Conservation (phyloP, 805 yeast species). For the Candida hispaniensis region DNA sequence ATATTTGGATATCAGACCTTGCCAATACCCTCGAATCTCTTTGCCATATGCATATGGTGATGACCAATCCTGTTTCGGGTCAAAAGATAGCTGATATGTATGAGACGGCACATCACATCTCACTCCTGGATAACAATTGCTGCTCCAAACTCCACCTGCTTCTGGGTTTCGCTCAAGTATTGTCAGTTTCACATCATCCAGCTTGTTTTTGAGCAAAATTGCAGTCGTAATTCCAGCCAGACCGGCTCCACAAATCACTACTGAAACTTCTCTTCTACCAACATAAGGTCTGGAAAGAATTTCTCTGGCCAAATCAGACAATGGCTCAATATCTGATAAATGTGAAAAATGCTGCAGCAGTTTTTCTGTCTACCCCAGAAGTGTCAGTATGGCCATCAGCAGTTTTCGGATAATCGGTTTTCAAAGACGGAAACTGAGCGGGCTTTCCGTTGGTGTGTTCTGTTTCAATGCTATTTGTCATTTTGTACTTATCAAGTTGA, state of each 20-base stretch:
- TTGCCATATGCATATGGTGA: slow-evolving; percentile 21
- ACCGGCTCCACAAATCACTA: slow-evolving; percentile 12
- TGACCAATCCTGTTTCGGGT: slow-evolving; percentile 25
- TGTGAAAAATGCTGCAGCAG: slow-evolving; percentile 4
- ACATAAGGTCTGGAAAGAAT: slow-evolving; percentile 7
- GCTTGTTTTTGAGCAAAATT: slow-evolving; percentile 7
- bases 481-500: too few species aligned
- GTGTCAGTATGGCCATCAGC: slow-evolving; percentile 12
- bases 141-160: slow-evolving; percentile 26
- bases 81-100: slow-evolving; percentile 24
- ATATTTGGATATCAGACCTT: slow-evolving; percentile 22
- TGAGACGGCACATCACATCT: slow-evolving; percentile 25
- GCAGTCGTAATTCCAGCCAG: slow-evolving; percentile 16
- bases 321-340: slow-evolving; percentile 8
- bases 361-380: slow-evolving; percentile 10
- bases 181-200: slow-evolving; percentile 8
- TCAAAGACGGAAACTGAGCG: too few species aligned
- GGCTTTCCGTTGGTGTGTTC: too few species aligned
- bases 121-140: slow-evolving; percentile 24
- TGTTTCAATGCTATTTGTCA: too few species aligned
- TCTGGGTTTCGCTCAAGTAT: slow-evolving; percentile 24
- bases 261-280: slow-evolving; percentile 3
- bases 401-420: too few species aligned
- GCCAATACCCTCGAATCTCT: slow-evolving; percentile 23
- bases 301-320: slow-evolving; percentile 3